phyloP scores from a whole-genome alignment of 768 basidiomycete species.

The Kwoniella heveanensis region DNA sequence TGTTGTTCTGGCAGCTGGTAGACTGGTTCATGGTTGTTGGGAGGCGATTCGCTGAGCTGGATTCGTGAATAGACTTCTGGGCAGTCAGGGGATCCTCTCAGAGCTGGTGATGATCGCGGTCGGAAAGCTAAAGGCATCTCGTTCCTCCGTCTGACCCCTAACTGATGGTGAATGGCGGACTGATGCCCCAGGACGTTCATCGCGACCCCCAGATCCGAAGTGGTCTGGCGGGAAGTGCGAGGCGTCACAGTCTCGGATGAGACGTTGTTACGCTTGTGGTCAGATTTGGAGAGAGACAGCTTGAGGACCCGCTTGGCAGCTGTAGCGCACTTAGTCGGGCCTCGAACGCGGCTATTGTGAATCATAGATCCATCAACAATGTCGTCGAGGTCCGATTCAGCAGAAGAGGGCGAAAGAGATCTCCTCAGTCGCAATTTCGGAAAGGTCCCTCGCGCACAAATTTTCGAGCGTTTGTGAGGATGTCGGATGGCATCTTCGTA shows the following conservation, averaged over 20 bases:
- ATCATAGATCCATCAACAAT: neutral
- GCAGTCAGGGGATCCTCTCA: neutral
- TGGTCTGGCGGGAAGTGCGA: neutral
- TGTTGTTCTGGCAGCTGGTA: neutral
- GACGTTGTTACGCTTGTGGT: neutral
- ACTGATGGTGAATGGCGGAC: neutral
- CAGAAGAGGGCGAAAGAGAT: conserved; percentile 1
- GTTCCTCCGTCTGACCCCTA: neutral
- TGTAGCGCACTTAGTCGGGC: too few relatives aligned
- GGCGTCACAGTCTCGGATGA: neutral
- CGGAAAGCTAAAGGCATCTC: neutral
- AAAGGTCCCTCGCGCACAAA: neutral
- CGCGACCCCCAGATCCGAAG: neutral
- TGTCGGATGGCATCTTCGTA: conserved; percentile 8
- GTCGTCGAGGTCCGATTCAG: neutral
- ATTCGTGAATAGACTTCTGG: neutral
- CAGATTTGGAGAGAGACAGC: neutral
- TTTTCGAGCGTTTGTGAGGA: neutral
- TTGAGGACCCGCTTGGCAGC: neutral
- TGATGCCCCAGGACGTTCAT: neutral
- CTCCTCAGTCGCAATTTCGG: neutral
- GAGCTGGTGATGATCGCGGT: neutral
- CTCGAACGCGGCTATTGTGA: too few relatives aligned
- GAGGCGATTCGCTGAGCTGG: neutral
- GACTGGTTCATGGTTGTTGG: neutral